These are phyloP conservation scores for Apiospora hydei DNA, from an alignment of 2,329 filamentous ascomycete species.

Conservation along the genomic window DNA sequence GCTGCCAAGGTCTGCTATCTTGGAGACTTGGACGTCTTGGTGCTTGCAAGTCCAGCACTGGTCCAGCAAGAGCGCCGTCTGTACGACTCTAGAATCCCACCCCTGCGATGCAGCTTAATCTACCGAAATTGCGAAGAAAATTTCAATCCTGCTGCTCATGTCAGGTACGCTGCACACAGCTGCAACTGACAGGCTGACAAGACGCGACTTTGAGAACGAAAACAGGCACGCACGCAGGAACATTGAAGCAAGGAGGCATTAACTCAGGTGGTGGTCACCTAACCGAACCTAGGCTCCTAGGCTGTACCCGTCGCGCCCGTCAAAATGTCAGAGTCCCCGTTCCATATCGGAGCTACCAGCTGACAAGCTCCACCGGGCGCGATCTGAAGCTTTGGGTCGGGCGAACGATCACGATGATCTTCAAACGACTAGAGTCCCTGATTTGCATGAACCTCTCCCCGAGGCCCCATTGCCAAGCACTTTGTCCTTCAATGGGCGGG, in stretches of 20 bases:
- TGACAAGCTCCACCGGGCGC: slow-evolving; percentile 2
- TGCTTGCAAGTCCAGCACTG: too few species aligned
- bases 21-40: too few species aligned
- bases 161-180: background rate
- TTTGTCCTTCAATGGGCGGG: background rate
- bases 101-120: background rate
- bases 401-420: slow-evolving; percentile 1
- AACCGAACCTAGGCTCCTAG: too few species aligned
- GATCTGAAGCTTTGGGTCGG: background rate
- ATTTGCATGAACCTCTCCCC: background rate
- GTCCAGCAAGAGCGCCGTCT: background rate
- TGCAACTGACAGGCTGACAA: background rate
- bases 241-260: background rate
- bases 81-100: background rate
- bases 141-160: background rate
- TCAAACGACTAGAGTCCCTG: background rate
- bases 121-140: slow-evolving; percentile 11
- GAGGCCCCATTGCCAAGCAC: background rate
- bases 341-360: background rate
- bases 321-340: background rate
- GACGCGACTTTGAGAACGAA: background rate
- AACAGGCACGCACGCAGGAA: background rate
- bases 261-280: background rate
- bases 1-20: background rate
- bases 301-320: background rate